phyloP scores from a whole-genome alignment of 768 basidiomycete genomes.

The Rhodotorula toruloides region DNA sequence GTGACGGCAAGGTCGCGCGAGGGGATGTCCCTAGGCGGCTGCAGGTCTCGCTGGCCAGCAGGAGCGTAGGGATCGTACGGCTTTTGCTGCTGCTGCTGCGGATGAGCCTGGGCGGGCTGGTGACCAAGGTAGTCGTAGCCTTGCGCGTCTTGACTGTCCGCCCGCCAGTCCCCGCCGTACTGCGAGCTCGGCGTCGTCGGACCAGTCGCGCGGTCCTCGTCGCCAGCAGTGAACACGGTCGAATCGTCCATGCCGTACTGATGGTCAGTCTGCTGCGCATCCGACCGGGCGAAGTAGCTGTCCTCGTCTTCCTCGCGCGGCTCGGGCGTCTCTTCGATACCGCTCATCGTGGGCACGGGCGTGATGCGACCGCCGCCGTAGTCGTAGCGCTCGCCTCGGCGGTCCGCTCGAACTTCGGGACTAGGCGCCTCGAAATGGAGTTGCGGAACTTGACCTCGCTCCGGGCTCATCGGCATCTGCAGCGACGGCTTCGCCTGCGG shows the following conservation, averaged over 20 bases:
- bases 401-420: background rate
- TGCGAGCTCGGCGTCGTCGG: slow-evolving; percentile 31
- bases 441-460: slow-evolving; percentile 14
- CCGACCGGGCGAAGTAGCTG: background rate
- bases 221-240: background rate
- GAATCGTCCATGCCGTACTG: slow-evolving; percentile 11
- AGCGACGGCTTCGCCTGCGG: background rate
- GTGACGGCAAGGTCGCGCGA: slow-evolving; percentile 15
- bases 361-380: slow-evolving; percentile 6
- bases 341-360: slow-evolving; percentile 21
- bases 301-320: slow-evolving; percentile 13
- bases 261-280: background rate
- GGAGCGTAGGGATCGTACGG: slow-evolving; percentile 22
- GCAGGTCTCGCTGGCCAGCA: background rate
- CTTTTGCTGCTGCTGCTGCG: background rate
- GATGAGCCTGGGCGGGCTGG: background rate
- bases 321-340: slow-evolving; percentile 32
- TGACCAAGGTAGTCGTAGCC: slow-evolving; percentile 39
- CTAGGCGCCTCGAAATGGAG: slow-evolving; percentile 25
- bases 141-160: slow-evolving; percentile 8
- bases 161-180: slow-evolving; percentile 36
- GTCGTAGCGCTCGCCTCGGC: slow-evolving; percentile 5
- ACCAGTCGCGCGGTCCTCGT: slow-evolving; percentile 1
- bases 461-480: background rate
- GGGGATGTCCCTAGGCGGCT: slow-evolving; percentile 1